A percentile compares a stretch with the other conserved stretches of the same genome.
Evolutionary conservation across 257 asterid species (phyloP).

Genomic region (Nicotiana sylvestris): DNA sequence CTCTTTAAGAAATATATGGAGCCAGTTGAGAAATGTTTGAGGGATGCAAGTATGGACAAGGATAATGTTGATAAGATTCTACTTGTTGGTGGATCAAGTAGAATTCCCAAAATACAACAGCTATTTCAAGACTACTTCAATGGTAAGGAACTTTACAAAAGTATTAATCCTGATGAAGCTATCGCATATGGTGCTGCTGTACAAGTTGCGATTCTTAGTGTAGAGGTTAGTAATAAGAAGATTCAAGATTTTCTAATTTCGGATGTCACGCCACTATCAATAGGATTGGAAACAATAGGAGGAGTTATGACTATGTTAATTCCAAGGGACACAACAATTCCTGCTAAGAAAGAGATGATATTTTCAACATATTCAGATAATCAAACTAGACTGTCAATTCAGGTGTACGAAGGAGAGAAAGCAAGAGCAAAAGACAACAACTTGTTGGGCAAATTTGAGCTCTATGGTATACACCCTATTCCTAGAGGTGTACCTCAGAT

Average conservation of each 20-base stretch:
- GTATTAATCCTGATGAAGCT: conserved; percentile 11
- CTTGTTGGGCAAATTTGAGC: conserved; percentile 9
- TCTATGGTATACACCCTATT: conserved; percentile 3
- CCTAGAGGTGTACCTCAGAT: conserved; percentile 13
- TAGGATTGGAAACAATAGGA: background rate
- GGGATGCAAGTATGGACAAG: conserved; percentile 11
- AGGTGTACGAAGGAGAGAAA: conserved; percentile 13
- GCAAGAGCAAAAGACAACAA: conserved; percentile 4
- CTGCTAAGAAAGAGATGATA: conserved; percentile 5
- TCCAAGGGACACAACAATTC: conserved; percentile 8
- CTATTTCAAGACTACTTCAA: conserved; percentile 7
- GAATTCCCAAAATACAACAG: conserved; percentile 11
- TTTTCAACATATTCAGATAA: conserved; percentile 14
- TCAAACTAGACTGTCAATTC: background rate
- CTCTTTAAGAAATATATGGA: conserved; percentile 6
- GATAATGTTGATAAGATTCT: background rate
- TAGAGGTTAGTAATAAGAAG: background rate
- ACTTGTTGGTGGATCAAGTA: conserved; percentile 11
- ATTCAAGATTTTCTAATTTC: background rate
- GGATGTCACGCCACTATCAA: background rate
- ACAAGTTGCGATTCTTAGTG: conserved; percentile 11
- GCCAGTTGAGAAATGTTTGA: conserved; percentile 14
- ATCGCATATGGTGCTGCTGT: conserved; percentile 15
- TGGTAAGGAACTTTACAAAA: conserved; percentile 10
- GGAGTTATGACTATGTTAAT: conserved; percentile 4